Percentiles rank a stretch among this genome's conserved stretches.
Conservation (phyloP, 148 eudicot genomes). For the Chenopodium quinoa region DNA sequence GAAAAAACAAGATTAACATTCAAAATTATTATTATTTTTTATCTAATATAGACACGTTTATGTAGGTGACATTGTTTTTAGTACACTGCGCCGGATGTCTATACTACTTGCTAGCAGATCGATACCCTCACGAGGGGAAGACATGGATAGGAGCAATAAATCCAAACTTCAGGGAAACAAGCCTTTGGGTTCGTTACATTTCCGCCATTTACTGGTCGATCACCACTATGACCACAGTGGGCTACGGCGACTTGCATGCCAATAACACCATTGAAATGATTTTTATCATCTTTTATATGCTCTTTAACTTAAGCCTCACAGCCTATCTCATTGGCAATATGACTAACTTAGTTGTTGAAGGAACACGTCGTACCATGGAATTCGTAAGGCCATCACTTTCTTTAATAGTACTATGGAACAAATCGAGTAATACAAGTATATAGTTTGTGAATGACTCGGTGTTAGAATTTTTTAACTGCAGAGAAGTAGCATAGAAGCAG, state of each 20-base stretch:
- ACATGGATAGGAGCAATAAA: conserved; percentile 73
- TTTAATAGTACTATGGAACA: neutral
- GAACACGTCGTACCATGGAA: conserved; percentile 85
- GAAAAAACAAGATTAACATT: no score
- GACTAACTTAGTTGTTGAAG: conserved; percentile 85
- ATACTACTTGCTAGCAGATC: conserved; percentile 66
- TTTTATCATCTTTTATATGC: conserved; percentile 78
- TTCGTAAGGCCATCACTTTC: conserved; percentile 46
- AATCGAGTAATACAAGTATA: no score
- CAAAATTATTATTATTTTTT: no score
- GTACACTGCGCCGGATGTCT: conserved; percentile 85
- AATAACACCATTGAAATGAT: conserved; percentile 76
- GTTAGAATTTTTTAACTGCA: conserved; percentile 3
- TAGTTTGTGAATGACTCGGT: no score
- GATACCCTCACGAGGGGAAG: conserved; percentile 64
- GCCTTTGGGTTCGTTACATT: conserved; percentile 57
- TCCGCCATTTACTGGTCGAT: conserved; percentile 85
- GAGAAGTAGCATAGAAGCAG: conserved; percentile 79
- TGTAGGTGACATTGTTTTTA: conserved; percentile 67
- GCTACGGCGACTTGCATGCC: conserved; percentile 90
- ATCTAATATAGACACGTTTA: neutral
- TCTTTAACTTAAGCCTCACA: conserved; percentile 78
- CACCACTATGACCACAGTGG: conserved; percentile 82
- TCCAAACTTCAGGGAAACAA: conserved; percentile 65
- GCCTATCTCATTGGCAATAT: conserved; percentile 94